phyloP scores from a whole-genome alignment of 2,329 filamentous ascomycete species.

The Fusarium palustre region DNA sequence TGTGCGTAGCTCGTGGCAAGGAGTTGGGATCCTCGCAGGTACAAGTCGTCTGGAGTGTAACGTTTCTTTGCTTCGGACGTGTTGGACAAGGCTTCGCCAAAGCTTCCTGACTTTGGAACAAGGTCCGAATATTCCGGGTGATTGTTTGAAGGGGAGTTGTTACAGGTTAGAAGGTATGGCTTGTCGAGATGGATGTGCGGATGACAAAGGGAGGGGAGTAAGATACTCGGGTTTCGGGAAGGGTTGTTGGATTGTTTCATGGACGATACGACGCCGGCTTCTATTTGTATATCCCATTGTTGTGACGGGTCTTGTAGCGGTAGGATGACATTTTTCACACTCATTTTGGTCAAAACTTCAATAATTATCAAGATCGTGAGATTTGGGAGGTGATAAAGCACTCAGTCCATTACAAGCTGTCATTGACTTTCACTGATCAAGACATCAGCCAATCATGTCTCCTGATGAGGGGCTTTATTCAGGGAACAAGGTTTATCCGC shows the following conservation, averaged over 20 bases:
- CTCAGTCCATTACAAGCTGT: not conserved
- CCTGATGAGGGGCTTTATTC: accelerated
- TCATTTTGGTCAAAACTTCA: not conserved
- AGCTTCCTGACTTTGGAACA: not conserved
- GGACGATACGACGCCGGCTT: not conserved
- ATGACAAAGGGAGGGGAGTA: conserved; percentile 22
- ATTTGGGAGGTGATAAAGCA: not conserved
- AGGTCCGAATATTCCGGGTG: conserved; percentile 19
- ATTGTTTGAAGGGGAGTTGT: accelerated
- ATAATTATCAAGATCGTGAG: not conserved
- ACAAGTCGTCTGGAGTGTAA: conserved; percentile 17
- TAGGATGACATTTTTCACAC: not conserved
- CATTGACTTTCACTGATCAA: not conserved
- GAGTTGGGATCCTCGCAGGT: conserved; percentile 19
- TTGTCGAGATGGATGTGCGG: conserved; percentile 27
- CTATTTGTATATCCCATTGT: conserved; percentile 10
- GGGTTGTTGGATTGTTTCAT: not conserved
- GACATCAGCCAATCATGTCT: not conserved
- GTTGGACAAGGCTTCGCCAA: conserved; percentile 11
- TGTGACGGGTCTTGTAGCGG: not conserved
- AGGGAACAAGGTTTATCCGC: conserved; percentile 1
- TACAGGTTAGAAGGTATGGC: conserved; percentile 19
- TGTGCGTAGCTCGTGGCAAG: conserved; percentile 10
- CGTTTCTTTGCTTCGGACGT: conserved; percentile 27
- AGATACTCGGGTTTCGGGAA: not conserved